Conservation (phyloP, 257 asterid genomes). For the Henckelia pumila region DNA sequence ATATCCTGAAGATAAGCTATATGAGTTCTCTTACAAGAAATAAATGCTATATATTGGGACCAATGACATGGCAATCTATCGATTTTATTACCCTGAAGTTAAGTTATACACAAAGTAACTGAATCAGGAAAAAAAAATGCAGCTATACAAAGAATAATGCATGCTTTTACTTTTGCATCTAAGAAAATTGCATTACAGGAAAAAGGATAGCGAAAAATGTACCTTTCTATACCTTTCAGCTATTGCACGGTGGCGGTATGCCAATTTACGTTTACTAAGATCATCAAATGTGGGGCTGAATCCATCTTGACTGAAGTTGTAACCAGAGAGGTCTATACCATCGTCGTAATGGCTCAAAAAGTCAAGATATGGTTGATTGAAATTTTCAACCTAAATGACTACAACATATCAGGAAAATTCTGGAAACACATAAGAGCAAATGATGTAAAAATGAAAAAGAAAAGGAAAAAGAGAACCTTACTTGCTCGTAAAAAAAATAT, state of each 20-base stretch:
- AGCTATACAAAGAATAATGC: neutral
- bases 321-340: constrained; percentile 63
- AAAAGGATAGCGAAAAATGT: constrained; percentile 19
- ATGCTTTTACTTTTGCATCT: no score
- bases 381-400: constrained; percentile 59
- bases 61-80: neutral
- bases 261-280: constrained; percentile 63
- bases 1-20: neutral
- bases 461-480: constrained; percentile 23
- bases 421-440: constrained; percentile 13
- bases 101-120: neutral
- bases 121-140: neutral
- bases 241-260: constrained; percentile 67
- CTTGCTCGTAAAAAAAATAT: constrained; percentile 87
- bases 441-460: neutral
- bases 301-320: constrained; percentile 68
- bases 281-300: constrained; percentile 60
- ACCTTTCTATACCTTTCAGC: constrained; percentile 85
- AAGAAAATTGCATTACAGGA: no score
- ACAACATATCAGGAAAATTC: constrained; percentile 25
- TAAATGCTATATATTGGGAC: neutral
- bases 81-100: no score
- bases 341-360: constrained; percentile 63
- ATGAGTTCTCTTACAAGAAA: neutral
- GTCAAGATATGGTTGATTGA: constrained; percentile 81